A percentile compares a stretch with the other conserved stretches of the same genome.
These are phyloP conservation scores for Discostella stelligera DNA, from an alignment of 352 stramenopile species.

Conservation along the genomic window DNA sequence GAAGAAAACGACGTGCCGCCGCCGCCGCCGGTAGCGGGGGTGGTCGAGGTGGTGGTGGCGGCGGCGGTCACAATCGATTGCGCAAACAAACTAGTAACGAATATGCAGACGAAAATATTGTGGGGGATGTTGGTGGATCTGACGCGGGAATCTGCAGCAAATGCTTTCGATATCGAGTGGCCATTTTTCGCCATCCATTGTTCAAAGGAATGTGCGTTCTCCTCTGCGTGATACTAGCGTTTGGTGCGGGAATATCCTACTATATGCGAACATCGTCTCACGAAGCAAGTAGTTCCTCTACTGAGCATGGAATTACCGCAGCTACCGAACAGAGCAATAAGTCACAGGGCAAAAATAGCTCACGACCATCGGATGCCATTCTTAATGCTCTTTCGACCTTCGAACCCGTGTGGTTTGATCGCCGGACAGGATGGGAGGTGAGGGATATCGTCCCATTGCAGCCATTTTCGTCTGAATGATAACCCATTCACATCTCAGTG, in stretches of 20 bases:
- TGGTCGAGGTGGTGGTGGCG: not conserved
- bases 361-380: constrained; percentile 25
- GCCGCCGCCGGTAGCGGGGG: too few relatives aligned
- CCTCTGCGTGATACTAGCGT: constrained; percentile 13
- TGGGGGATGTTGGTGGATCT: not conserved
- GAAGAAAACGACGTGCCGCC: not conserved
- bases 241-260: constrained; percentile 8
- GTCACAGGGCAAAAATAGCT: constrained; percentile 3
- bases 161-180: not conserved
- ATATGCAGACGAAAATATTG: not conserved
- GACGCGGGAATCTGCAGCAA: not conserved
- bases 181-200: constrained; percentile 6
- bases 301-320: not conserved
- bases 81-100: not conserved
- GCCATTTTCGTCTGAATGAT: not conserved
- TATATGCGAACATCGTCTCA: not conserved
- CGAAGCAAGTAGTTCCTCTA: not conserved
- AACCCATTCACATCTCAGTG: not conserved
- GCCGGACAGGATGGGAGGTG: constrained; percentile 35
- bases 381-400: constrained; percentile 35
- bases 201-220: constrained; percentile 16
- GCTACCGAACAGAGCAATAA: not conserved
- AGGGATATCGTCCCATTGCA: not conserved
- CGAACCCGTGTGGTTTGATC: constrained; percentile 38
- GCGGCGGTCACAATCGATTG: not conserved